phyloP scores from a whole-genome alignment of 192 early-diverging fungal genomes.

The Linnemannia exigua region DNA sequence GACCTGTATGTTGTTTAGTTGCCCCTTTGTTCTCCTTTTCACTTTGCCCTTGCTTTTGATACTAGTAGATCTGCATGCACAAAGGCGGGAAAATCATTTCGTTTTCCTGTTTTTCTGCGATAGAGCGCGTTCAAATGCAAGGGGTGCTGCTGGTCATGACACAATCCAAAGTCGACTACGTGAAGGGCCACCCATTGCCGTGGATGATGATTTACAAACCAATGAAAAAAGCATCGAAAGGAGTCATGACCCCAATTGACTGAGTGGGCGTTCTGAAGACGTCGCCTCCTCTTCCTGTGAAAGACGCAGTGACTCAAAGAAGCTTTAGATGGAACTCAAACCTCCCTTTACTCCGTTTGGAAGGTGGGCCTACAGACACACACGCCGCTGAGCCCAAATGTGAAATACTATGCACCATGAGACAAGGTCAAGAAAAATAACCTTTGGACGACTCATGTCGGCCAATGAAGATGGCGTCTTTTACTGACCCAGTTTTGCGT shows the following conservation, averaged over 20 bases:
- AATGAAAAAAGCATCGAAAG: too few species aligned
- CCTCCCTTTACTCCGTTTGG: background rate
- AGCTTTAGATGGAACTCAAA: background rate
- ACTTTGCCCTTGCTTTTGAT: background rate
- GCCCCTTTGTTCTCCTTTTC: background rate
- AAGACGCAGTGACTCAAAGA: background rate
- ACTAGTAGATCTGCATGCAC: background rate
- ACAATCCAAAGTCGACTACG: background rate
- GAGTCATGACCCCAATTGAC: too few species aligned
- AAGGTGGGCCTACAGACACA: background rate
- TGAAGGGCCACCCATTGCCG: background rate
- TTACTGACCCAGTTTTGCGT: background rate
- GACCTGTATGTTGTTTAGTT: background rate
- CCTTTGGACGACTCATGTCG: background rate
- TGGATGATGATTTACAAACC: background rate
- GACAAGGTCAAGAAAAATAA: background rate
- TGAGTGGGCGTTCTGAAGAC: too few species aligned
- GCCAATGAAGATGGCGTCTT: background rate
- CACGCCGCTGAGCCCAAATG: background rate
- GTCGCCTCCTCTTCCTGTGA: too few species aligned
- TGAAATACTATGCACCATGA: background rate
- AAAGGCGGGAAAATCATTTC: background rate
- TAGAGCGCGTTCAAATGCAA: background rate
- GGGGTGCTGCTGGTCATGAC: background rate
- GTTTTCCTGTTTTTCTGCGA: conserved; percentile 2